Evolutionary conservation across 257 asterid species (phyloP).

Genomic region (Salvia splendens): DNA sequence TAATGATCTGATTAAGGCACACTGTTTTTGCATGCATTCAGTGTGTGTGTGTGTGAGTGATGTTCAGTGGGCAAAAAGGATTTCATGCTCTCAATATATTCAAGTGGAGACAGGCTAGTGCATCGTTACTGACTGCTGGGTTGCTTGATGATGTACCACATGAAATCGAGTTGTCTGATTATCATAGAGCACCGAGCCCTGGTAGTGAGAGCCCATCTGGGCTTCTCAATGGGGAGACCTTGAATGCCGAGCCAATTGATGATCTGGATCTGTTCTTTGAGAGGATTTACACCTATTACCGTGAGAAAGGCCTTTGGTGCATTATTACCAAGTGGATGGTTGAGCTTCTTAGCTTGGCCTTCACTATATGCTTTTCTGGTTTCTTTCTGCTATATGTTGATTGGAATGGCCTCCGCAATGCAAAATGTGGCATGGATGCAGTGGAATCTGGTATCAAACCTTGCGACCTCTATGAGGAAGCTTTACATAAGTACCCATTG

Average conservation of each 20-base stretch:
- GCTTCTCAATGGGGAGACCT: conserved; percentile 78
- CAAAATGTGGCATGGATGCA: conserved; percentile 99
- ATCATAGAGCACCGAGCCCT: conserved; percentile 72
- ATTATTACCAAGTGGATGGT: conserved; percentile 82
- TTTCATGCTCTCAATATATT: conserved; percentile 62
- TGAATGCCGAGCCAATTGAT: conserved; percentile 69
- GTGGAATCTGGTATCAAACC: conserved; percentile 96
- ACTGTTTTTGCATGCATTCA: conserved; percentile 49
- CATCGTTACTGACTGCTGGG: conserved; percentile 66
- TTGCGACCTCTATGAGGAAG: conserved; percentile 89
- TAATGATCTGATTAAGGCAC: conserved; percentile 37
- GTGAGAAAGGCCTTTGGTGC: conserved; percentile 98
- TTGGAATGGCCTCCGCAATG: conserved; percentile 94
- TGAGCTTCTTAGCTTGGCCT: conserved; percentile 86
- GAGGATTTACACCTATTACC: conserved; percentile 84
- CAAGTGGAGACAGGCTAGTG: conserved; percentile 60
- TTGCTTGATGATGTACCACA: conserved; percentile 63
- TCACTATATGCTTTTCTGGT: conserved; percentile 85
- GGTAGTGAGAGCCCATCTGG: conserved; percentile 98
- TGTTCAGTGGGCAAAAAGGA: conserved; percentile 79
- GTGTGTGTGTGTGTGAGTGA: conserved; percentile 61
- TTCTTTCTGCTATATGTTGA: conserved; percentile 81
- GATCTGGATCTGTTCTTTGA: conserved; percentile 91
- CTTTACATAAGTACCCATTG: conserved; percentile 84
- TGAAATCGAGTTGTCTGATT: conserved; percentile 87